phyloP scores from a whole-genome alignment of 2,329 filamentous ascomycete genomes.

The Didymella pinodella region DNA sequence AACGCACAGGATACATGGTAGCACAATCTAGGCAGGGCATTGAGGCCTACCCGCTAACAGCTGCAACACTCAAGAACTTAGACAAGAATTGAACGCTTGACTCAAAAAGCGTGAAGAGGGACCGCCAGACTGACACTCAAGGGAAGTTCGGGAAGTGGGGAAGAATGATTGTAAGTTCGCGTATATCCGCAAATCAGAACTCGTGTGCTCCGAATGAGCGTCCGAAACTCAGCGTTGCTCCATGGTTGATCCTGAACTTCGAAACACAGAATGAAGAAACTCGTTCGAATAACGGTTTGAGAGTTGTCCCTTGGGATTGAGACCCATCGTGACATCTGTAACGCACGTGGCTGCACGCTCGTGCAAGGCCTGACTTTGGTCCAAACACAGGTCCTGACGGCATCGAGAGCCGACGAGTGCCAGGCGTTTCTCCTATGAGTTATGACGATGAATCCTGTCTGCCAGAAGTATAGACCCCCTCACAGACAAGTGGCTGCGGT shows the following conservation, averaged over 20 bases:
- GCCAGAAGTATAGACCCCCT: neutral
- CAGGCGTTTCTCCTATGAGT: neutral
- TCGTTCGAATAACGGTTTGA: neutral
- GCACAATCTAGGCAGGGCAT: neutral
- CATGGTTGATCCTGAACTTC: constrained; percentile 9
- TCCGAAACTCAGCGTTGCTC: neutral
- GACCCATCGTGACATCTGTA: constrained; percentile 5
- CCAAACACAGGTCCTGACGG: neutral
- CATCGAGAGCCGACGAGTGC: neutral
- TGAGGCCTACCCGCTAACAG: neutral
- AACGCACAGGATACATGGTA: neutral
- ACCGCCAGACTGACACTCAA: constrained; percentile 9
- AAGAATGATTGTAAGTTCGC: constrained; percentile 1
- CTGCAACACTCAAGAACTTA: constrained; percentile 7
- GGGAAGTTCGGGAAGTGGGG: constrained; percentile 12
- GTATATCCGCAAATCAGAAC: constrained; percentile 9
- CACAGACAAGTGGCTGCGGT: neutral
- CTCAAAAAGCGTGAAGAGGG: constrained; percentile 6
- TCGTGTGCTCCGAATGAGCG: neutral
- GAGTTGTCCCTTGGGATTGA: neutral
- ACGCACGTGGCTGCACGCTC: constrained; percentile 7
- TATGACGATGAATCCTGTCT: neutral
- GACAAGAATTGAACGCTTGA: constrained; percentile 6
- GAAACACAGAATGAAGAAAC: constrained; percentile 3
- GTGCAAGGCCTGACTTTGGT: neutral